phyloP scores from a whole-genome alignment of 2,329 filamentous ascomycete genomes.

The Pseudopyrenochaeta lycopersici region DNA sequence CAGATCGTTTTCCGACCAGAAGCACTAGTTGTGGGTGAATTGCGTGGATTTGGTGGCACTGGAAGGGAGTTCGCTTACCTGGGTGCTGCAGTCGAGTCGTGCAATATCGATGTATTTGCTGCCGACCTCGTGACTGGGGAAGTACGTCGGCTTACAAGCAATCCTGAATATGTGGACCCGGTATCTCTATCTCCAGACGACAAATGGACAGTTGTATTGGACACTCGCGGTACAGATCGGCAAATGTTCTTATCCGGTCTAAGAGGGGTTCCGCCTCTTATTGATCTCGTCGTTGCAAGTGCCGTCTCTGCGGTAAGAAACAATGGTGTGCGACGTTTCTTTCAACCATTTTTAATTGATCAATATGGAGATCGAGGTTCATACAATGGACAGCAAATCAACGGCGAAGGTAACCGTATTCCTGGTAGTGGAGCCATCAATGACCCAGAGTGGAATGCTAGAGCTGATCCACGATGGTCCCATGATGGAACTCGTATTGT shows the following conservation, averaged over 20 bases:
- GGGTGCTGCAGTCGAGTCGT: constrained; percentile 52
- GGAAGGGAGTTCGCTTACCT: constrained; percentile 56
- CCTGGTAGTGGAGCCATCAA: constrained; percentile 35
- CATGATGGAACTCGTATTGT: constrained; percentile 53
- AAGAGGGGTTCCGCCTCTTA: constrained; percentile 55
- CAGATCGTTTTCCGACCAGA: constrained; percentile 41
- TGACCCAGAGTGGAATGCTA: constrained; percentile 59
- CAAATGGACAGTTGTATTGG: constrained; percentile 55
- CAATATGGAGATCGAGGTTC: constrained; percentile 54
- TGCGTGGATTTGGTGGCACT: constrained; percentile 56
- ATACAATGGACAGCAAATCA: constrained; percentile 55
- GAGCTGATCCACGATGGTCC: constrained; percentile 54
- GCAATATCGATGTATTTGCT: constrained; percentile 58
- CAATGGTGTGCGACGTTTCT: constrained; percentile 58
- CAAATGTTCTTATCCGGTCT: constrained; percentile 55
- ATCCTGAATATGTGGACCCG: constrained; percentile 58
- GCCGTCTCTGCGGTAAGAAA: constrained; percentile 55
- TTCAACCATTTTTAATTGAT: constrained; percentile 57
- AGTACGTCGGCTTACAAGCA: constrained; percentile 54
- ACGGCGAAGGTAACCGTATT: neutral
- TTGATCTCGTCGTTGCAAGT: constrained; percentile 36
- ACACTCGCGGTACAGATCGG: constrained; percentile 54
- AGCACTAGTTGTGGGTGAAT: constrained; percentile 53
- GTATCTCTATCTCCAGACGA: constrained; percentile 55
- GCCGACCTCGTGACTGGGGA: constrained; percentile 52